Conservation (phyloP, 2,329 filamentous ascomycete species). For the Monosporascus sp. region DNA sequence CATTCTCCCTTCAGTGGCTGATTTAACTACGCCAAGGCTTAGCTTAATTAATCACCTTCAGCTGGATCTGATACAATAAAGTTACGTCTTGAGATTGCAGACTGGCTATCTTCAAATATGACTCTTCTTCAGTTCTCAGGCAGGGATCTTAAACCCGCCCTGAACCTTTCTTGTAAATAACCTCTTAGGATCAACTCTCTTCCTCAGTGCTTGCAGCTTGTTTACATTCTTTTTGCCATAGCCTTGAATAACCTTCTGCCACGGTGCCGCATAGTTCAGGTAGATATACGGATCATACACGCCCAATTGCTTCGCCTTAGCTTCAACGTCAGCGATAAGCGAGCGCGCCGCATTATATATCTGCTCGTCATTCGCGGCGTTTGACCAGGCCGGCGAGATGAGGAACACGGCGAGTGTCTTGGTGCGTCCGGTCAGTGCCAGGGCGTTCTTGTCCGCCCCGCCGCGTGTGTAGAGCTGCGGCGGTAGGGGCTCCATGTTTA, state of each 20-base stretch:
- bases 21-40: no score
- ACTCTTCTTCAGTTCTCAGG: background rate
- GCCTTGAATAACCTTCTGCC: constrained; percentile 2
- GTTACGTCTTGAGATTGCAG: no score
- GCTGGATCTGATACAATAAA: no score
- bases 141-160: constrained; percentile 3
- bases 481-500: constrained; percentile 5
- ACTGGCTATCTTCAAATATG: no score
- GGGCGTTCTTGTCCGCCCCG: background rate
- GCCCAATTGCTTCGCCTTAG: background rate
- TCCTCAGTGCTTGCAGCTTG: background rate
- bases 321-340: background rate
- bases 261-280: constrained; percentile 6
- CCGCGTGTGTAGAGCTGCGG: constrained; percentile 1
- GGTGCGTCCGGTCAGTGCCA: constrained; percentile 2
- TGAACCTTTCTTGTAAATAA: constrained; percentile 1
- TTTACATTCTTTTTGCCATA: constrained; percentile 3
- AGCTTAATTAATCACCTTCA: no score
- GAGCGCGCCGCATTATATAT: background rate
- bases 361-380: background rate
- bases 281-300: constrained; percentile 3
- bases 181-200: constrained; percentile 1
- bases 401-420: background rate
- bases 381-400: background rate
- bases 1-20: no score